Conservation (phyloP, 345 rosid species). For the Rhodamnia rubescens region DNA sequence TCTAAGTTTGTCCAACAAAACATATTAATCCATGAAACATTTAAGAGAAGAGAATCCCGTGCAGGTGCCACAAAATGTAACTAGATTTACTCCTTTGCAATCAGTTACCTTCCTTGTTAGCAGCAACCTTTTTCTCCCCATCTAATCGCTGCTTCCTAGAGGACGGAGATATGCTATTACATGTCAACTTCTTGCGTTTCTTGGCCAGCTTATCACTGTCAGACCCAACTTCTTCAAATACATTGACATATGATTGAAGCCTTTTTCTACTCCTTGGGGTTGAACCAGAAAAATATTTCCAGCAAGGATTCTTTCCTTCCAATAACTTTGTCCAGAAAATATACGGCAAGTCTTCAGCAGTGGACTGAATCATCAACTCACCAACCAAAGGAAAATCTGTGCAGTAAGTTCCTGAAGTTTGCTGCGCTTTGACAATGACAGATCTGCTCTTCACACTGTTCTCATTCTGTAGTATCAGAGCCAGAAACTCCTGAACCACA, state of each 20-base stretch:
- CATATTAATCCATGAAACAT: background rate
- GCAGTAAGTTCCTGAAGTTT: conserved; percentile 35
- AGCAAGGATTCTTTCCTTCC: conserved; percentile 45
- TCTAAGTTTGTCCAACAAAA: background rate
- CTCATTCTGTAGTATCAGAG: conserved; percentile 33
- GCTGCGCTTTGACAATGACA: conserved; percentile 47
- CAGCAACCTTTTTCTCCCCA: conserved; percentile 11
- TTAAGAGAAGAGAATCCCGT: background rate
- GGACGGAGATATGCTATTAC: conserved; percentile 13
- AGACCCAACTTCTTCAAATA: conserved; percentile 13
- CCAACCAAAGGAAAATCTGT: conserved; percentile 40
- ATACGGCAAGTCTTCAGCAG: conserved; percentile 43
- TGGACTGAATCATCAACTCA: conserved; percentile 36
- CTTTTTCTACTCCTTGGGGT: conserved; percentile 66
- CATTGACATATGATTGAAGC: conserved; percentile 21
- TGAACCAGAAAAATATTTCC: conserved; percentile 52
- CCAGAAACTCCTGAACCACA: conserved; percentile 40
- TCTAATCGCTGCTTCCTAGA: conserved; percentile 9
- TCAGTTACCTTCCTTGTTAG: conserved; percentile 34
- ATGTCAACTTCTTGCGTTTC: conserved; percentile 41
- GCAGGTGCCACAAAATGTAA: background rate
- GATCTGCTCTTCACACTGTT: conserved; percentile 19
- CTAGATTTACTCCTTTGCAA: background rate
- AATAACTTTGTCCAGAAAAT: conserved; percentile 66
- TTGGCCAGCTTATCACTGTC: conserved; percentile 26